Evolutionary conservation across 2,329 filamentous ascomycete genomes (phyloP), one percentile per base, ranked within the genome.

Genomic region (Diaporthe sp.): DNA sequence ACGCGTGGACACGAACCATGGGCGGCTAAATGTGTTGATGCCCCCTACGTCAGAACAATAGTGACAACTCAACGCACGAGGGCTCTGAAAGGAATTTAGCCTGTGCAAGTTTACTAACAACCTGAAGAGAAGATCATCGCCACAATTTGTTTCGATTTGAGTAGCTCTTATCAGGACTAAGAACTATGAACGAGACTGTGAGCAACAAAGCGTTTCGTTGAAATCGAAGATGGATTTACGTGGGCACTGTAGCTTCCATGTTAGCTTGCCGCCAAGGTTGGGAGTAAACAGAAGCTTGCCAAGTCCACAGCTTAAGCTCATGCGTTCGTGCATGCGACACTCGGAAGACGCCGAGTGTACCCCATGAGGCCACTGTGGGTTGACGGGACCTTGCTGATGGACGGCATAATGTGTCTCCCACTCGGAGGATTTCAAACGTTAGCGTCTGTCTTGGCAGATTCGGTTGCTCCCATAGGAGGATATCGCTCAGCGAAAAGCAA

Each of bases 371-470:
- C n/a, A 45, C 15, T 40, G 38, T 8, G 17, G 25, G 35, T 19
- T 12, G 22, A 13, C 64, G n/a, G 45, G 52, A 67, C 45, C 22
- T 13, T 52, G 64, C 40, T 35, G 45, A n/a, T 33, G 22, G 30
- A 40, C 45, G 60, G 42, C 60, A 66, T 35, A 28, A 52, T 40
- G 33, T 38, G 22, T n/a, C 45, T 50, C 64, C 61, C 64, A 52
- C 45, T 38, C 64, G 64, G 64, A 52, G n/a, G 45, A 52, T 67
- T 67, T 4, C 45, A 67, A 67, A 67, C 45, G 25, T 33, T 67
- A 52, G 45, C 45, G 30, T 35, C 15, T 50, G 10, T 19, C 64
- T 52, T 52, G 64, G 33, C 64, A 22, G 12, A 15, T 19, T 52
- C 4, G 22, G 30, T 38, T 19, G 22, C 25, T 54, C 12, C 13